These are phyloP conservation scores for Pichia norvegensis DNA, from an alignment of 1,139 yeast species.

Conservation along the genomic window DNA sequence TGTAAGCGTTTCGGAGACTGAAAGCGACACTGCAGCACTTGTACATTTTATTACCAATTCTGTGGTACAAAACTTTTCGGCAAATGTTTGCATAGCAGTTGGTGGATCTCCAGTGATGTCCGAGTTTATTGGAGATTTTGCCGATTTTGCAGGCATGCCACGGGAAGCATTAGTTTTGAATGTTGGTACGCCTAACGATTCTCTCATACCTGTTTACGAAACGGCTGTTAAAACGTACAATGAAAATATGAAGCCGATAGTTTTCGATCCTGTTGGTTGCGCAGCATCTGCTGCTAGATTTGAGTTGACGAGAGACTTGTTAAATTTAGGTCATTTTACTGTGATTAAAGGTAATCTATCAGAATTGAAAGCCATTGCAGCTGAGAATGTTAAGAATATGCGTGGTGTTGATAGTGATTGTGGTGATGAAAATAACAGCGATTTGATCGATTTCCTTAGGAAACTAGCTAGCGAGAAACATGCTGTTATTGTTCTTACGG, in stretches of 20 bases:
- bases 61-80: constrained; percentile 85
- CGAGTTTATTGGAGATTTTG: constrained; percentile 62
- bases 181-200: constrained; percentile 62
- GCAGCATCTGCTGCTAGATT: constrained; percentile 68
- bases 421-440: not conserved
- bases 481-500: constrained; percentile 69
- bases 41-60: constrained; percentile 85
- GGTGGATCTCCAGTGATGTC: constrained; percentile 93
- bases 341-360: constrained; percentile 85
- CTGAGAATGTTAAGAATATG: constrained; percentile 47
- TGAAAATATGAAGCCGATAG: constrained; percentile 48
- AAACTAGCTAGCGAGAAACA: constrained; percentile 48
- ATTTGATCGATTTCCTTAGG: not conserved
- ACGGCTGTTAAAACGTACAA: constrained; percentile 58
- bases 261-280: constrained; percentile 88
- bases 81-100: constrained; percentile 78
- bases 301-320: constrained; percentile 38
- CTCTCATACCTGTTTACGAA: constrained; percentile 37
- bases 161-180: constrained; percentile 56
- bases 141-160: constrained; percentile 53
- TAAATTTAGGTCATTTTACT: constrained; percentile 53
- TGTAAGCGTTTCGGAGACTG: constrained; percentile 31
- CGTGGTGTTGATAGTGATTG: constrained; percentile 62
- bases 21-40: constrained; percentile 26
- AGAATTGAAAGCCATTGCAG: constrained; percentile 55